Percentiles rank a stretch among this genome's conserved stretches.
phyloP scores from a whole-genome alignment of 208 protist genomes.

The Acanthamoeba royreba region DNA sequence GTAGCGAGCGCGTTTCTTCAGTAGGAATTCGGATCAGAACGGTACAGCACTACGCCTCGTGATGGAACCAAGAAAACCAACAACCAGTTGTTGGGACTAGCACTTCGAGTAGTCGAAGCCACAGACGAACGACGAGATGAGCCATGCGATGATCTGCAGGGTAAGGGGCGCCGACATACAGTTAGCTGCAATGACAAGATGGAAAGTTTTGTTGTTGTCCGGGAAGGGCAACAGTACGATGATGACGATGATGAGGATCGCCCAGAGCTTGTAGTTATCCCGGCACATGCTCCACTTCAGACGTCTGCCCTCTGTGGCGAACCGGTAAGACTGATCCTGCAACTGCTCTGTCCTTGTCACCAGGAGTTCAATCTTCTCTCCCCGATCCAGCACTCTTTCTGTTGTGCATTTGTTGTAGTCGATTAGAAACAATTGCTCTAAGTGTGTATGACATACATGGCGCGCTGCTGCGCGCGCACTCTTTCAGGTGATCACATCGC shows the following conservation, averaged over 20 bases:
- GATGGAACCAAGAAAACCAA: too few species aligned
- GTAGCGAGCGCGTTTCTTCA: too few species aligned
- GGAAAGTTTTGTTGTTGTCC: background rate
- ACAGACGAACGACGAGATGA: constrained; percentile 32
- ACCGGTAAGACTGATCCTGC: constrained; percentile 66
- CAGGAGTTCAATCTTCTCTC: constrained; percentile 81
- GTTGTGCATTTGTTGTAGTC: background rate
- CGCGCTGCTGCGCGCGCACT: too few species aligned
- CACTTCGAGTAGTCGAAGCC: constrained; percentile 27
- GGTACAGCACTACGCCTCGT: too few species aligned
- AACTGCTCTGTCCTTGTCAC: constrained; percentile 79
- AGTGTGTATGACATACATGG: too few species aligned
- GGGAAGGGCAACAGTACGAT: constrained; percentile 11
- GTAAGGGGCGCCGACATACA: background rate
- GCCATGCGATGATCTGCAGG: background rate
- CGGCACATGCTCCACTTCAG: constrained; percentile 80
- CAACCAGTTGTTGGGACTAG: too few species aligned
- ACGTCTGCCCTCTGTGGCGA: constrained; percentile 69
- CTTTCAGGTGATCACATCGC: background rate
- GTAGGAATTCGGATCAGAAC: too few species aligned
- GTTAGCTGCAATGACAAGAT: background rate
- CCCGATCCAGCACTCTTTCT: constrained; percentile 80
- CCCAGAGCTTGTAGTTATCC: constrained; percentile 77
- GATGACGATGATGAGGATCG: constrained; percentile 56
- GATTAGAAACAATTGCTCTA: too few species aligned